Percentiles rank a stretch among this genome's conserved stretches.
These are phyloP conservation scores for Aspergillus candidus DNA, from an alignment of 2,329 filamentous ascomycete species.

Conservation along the genomic window DNA sequence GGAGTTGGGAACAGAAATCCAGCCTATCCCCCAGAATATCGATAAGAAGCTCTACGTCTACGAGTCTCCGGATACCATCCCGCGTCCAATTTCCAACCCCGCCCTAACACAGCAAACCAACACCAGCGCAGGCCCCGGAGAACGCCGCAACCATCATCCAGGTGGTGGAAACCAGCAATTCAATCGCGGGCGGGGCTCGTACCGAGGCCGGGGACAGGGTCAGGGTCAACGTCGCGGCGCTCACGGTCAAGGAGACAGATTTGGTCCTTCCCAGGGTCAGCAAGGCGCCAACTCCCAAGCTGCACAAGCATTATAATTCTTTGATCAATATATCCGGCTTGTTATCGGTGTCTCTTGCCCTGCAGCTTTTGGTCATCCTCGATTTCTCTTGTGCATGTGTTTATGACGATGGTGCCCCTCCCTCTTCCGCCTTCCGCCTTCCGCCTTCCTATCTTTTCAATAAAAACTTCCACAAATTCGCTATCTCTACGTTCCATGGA, in stretches of 20 bases:
- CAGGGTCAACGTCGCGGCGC: conserved; percentile 37
- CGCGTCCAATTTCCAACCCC: conserved; percentile 65
- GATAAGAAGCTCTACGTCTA: conserved; percentile 99
- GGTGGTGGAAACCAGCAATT: conserved; percentile 34
- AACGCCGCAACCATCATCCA: conserved; percentile 32
- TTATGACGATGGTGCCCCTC: background rate
- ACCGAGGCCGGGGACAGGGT: conserved; percentile 40
- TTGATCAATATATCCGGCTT: background rate
- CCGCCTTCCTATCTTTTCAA: background rate
- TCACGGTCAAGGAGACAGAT: conserved; percentile 27
- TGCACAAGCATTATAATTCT: conserved; percentile 24
- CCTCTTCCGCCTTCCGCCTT: background rate
- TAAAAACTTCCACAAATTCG: background rate
- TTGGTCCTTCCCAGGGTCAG: conserved; percentile 22
- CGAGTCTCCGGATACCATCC: conserved; percentile 90
- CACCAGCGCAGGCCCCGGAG: conserved; percentile 20
- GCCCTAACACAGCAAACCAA: conserved; percentile 27
- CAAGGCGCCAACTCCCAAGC: conserved; percentile 25
- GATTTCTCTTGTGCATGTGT: too few species aligned
- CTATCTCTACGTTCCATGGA: too few species aligned
- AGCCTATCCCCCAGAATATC: conserved; percentile 87
- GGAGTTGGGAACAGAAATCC: conserved; percentile 93
- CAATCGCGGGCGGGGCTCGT: conserved; percentile 35
- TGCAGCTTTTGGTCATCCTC: background rate
- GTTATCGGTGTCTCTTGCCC: background rate